These are phyloP conservation scores for Tephrocybe sp. DNA, from an alignment of 768 basidiomycete genomes.

Conservation along the genomic window DNA sequence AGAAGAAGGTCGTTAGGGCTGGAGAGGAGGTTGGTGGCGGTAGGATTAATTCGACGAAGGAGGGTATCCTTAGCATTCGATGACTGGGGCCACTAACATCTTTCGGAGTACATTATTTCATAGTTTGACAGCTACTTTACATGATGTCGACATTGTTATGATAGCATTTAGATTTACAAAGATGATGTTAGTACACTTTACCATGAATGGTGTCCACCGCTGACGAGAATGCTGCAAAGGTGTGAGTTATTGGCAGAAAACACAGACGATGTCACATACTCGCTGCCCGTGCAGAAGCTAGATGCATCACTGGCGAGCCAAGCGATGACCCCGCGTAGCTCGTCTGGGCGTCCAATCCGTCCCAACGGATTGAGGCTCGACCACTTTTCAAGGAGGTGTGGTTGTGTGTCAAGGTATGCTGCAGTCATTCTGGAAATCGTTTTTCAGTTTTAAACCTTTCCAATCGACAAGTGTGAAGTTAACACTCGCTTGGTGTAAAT, in stretches of 20 bases:
- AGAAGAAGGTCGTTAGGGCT: constrained; percentile 41
- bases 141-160: too few relatives aligned
- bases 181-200: constrained; percentile 23
- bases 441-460: background rate
- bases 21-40: constrained; percentile 34
- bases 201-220: constrained; percentile 64
- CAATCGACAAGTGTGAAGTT: background rate
- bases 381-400: constrained; percentile 64
- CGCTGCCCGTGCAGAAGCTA: constrained; percentile 79
- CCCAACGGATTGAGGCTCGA: constrained; percentile 67
- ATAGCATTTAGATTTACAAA: background rate
- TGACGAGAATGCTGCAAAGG: constrained; percentile 50
- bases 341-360: constrained; percentile 68
- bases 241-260: background rate
- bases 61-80: constrained; percentile 47
- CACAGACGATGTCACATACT: constrained; percentile 44
- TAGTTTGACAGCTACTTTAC: too few relatives aligned
- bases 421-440: constrained; percentile 61
- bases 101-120: too few relatives aligned
- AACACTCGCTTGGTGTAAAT: constrained; percentile 61
- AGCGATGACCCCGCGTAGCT: constrained; percentile 64
- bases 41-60: constrained; percentile 43
- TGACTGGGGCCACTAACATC: constrained; percentile 15
- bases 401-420: constrained; percentile 63
- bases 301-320: constrained; percentile 79